These are phyloP conservation scores for Colletotrichum sp. DNA, from an alignment of 2,329 filamentous ascomycete genomes.

Conservation along the genomic window DNA sequence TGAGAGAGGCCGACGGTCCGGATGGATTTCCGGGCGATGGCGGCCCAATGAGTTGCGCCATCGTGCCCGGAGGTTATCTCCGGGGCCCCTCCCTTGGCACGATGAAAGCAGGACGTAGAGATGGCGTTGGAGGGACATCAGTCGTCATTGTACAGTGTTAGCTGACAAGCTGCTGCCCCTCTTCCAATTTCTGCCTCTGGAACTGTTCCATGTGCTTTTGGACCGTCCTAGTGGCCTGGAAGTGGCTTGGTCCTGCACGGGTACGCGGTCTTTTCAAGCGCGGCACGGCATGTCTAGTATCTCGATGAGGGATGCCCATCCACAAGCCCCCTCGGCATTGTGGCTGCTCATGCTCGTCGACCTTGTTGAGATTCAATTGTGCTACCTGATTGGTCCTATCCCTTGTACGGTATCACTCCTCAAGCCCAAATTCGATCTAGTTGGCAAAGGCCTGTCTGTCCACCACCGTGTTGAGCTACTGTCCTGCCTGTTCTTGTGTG, in stretches of 20 bases:
- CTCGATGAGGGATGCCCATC: not conserved
- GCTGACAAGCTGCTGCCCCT: not conserved
- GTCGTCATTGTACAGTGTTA: constrained; percentile 8
- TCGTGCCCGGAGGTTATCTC: not conserved
- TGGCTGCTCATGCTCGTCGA: not conserved
- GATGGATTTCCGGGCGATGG: not conserved
- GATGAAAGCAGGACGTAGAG: constrained; percentile 2
- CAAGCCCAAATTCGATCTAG: not conserved
- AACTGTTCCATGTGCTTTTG: not conserved
- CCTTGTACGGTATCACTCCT: not conserved
- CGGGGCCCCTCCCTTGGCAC: not conserved
- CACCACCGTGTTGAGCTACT: not conserved
- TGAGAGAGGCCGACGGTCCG: not conserved
- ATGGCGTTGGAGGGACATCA: not conserved
- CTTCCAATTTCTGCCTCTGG: not conserved
- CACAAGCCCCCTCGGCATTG: not conserved
- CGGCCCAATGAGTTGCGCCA: not conserved
- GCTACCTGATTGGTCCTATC: not conserved
- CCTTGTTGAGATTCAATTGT: not conserved
- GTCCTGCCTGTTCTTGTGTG: not conserved
- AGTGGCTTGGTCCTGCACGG: not conserved
- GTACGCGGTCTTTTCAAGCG: not conserved
- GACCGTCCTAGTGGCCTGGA: not conserved
- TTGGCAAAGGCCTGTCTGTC: not conserved
- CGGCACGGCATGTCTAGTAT: not conserved